Evolutionary conservation across 225 moss, liverwort and hornwort species (phyloP), one percentile per base, ranked within the genome.

Genomic region (Polytrichum commune): DNA sequence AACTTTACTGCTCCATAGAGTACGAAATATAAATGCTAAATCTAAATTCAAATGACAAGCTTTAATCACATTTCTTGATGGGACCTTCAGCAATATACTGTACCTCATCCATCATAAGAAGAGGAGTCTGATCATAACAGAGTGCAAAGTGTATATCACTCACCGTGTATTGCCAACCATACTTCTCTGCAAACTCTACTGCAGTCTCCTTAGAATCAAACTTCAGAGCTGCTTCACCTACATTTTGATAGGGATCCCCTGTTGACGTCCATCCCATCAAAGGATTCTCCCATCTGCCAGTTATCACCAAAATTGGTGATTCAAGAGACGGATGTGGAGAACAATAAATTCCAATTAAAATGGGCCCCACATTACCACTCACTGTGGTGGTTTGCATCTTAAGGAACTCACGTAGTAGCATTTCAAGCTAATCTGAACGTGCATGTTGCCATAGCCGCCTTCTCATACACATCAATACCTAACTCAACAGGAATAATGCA

Each of bases 261-360:
- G 98, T 95, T 46, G 98, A 98, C 16, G 98, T 98, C 98, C 98
- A 98, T 28, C 98, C 98, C 98, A 98, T 98, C 75, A 98, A 84
- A 46, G 98, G 98, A 74, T 98, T 98, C 74, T 98, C 98, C 98
- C 98, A 98, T 80, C 97, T 98, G 68, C 18, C 62, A 46, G 46
- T 46, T 13, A 16, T 16, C 46, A 46, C 8, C 46, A 57, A 18
- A 67, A 61, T 10, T 29, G 69, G 23, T 29, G 72, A 65, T 55
- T 24, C 20, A 60, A 60, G 60, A 60, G 60, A 60, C 7, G 24
- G 22, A 60, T 60, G 60, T 23, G 24, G 9, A 60, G 7, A n/a
- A 7, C 60, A 13, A 60, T 60, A 24, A 24, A 24, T 60, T 5
- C 60, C 60, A 20, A 23, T 23, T 46, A 22, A 60, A 60, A 60